These are phyloP conservation scores for Colletotrichum incanum DNA, from an alignment of 2,329 filamentous ascomycete genomes.

Conservation along the genomic window DNA sequence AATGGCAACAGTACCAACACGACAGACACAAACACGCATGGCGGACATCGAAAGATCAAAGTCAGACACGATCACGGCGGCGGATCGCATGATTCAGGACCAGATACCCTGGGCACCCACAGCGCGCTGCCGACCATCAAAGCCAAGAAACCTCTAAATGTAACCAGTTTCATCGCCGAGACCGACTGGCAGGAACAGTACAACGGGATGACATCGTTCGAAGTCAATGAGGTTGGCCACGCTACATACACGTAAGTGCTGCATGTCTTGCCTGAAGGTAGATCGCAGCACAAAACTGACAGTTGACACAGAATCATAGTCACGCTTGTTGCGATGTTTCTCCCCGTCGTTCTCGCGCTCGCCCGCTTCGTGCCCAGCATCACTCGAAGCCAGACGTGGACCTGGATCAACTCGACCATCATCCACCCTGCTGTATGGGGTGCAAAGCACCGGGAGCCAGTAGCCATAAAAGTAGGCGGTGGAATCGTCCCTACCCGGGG, in stretches of 20 bases:
- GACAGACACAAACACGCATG: too few species aligned
- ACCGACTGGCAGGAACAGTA: conserved; percentile 54
- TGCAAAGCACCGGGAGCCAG: conserved; percentile 51
- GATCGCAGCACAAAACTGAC: too few species aligned
- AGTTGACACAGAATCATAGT: conserved; percentile 39
- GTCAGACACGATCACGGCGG: conserved; percentile 35
- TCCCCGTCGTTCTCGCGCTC: conserved; percentile 52
- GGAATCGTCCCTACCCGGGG: conserved; percentile 54
- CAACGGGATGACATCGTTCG: conserved; percentile 64
- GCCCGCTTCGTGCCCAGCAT: conserved; percentile 54
- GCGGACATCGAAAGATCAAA: not conserved
- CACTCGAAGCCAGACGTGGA: conserved; percentile 10
- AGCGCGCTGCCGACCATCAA: conserved; percentile 43
- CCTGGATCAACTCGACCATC: conserved; percentile 39
- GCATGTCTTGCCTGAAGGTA: too few species aligned
- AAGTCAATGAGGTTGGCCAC: conserved; percentile 58
- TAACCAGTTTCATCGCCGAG: conserved; percentile 10
- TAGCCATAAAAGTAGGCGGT: conserved; percentile 42
- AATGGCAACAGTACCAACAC: not conserved
- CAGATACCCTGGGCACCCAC: not conserved
- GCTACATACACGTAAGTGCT: conserved; percentile 38
- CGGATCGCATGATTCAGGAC: too few species aligned
- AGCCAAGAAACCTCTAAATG: conserved; percentile 31
- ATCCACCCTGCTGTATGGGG: conserved; percentile 53
- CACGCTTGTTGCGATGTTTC: conserved; percentile 49